A percentile compares a stretch with the other conserved stretches of the same genome.
Conservation (phyloP, 139 green algal genomes). For the Closterium sp. region DNA sequence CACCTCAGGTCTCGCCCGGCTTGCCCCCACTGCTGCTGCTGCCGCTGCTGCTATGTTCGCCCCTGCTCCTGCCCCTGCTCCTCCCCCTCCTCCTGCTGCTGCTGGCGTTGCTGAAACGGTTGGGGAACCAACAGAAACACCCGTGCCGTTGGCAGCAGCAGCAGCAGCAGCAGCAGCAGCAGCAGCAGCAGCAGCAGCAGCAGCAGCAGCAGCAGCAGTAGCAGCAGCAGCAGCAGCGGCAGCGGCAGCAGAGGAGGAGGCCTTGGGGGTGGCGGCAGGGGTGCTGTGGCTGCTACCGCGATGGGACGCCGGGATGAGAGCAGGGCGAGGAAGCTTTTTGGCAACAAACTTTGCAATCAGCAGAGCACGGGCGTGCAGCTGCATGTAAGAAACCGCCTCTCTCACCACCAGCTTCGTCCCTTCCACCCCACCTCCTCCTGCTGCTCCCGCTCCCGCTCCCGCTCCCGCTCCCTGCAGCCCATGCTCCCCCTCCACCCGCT, state of each 20-base stretch:
- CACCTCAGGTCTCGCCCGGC: neutral
- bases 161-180: too few relatives aligned
- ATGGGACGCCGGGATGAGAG: neutral
- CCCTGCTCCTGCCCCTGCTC: neutral
- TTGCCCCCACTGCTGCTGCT: constrained; percentile 2
- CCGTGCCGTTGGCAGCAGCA: too few relatives aligned
- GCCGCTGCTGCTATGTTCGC: neutral
- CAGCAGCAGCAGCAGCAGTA: too few relatives aligned
- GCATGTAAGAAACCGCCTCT: neutral
- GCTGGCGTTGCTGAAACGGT: neutral
- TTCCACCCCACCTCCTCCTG: neutral
- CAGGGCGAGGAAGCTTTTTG: constrained; percentile 1
- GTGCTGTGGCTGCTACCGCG: neutral
- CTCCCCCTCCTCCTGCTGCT: neutral
- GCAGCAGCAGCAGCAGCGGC: too few relatives aligned
- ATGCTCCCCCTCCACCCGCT: neutral
- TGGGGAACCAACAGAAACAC: neutral
- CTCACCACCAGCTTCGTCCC: neutral
- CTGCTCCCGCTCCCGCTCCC: neutral
- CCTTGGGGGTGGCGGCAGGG: neutral
- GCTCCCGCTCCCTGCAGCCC: neutral
- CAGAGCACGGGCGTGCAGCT: neutral
- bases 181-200: too few relatives aligned
- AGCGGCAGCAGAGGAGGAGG: neutral
- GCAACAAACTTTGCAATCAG: neutral